Evolutionary conservation across 2,329 filamentous ascomycete genomes (phyloP), one percentile per base, ranked within the genome.

Genomic region (Xylariaceae sp.): DNA sequence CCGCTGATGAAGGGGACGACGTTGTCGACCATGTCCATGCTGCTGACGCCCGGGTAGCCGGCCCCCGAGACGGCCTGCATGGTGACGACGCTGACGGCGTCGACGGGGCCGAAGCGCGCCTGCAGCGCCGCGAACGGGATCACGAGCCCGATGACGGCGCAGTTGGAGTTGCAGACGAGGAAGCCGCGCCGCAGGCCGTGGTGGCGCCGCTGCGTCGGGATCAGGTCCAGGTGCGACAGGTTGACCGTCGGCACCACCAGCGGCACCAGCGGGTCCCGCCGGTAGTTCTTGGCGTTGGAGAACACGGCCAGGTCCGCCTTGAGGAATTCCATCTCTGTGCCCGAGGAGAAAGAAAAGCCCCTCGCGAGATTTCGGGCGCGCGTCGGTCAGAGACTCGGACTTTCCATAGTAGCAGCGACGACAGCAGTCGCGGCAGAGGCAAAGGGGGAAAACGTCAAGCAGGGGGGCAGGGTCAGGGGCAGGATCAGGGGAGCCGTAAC

Each of bases 231-330:
- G 62, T 96, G 90, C 27, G 76, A 64, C 10, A 94, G 78, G 68
- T 96, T 96, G 59, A 96, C 89, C 14, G 88, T 94, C 2, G 92
- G 92, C 7, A 96, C 89, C 44, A 96, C 84, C 53, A 96, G 79
- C 9, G 92, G 92, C 2, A 95, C 88, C 31, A 90, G 70, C 14
- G 88, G 87, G 58, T 94, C 81, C 57, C 82, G 82, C 51, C 92
- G 83, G 72, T 94, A 87, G 75, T 95, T 96, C 65, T 95, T 95
- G 32, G 92, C 89, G 61, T 96, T 98, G 52, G 88, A 94, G 69
- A 98, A 96, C 58, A 95, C 83, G 52, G 86, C 79, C 32, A 95
- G 77, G 54, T 94, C 80, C 40, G 87, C 81, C 56, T 82, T 83
- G 53, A 94, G 73, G 61, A 96, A 96, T 48, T 84, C 84, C 75